Evolutionary conservation across 768 basidiomycete genomes (phyloP).

Genomic region (Auricularia heimuer): DNA sequence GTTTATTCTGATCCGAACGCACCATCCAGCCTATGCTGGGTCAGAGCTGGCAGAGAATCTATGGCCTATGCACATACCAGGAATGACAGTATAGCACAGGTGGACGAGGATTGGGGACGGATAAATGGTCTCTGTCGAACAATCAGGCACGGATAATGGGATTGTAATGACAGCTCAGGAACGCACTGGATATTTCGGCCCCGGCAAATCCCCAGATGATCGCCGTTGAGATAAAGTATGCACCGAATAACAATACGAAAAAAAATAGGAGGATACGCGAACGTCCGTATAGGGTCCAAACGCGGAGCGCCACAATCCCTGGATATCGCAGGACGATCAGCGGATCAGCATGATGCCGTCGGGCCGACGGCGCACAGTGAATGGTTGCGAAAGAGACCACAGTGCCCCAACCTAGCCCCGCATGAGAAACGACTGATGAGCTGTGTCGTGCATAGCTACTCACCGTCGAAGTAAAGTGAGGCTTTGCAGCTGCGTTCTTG

Average conservation of each 20-base stretch:
- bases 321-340: not conserved
- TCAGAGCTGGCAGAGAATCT: not conserved
- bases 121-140: not conserved
- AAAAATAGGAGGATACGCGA: not conserved
- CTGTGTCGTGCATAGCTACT: not conserved
- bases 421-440: too few relatives aligned
- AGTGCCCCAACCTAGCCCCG: not conserved
- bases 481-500: not conserved
- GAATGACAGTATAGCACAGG: not conserved
- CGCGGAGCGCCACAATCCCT: conserved; percentile 1
- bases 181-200: not conserved
- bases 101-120: not conserved
- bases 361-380: not conserved
- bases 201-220: not conserved
- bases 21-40: not conserved
- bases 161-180: not conserved
- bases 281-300: not conserved
- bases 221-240: not conserved
- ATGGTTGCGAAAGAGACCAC: not conserved
- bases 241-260: not conserved
- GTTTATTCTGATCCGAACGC: not conserved
- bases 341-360: not conserved
- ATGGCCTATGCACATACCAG: not conserved
- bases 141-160: not conserved
- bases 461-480: not conserved